Evolutionary conservation across 352 stramenopile genomes (phyloP).

Genomic region (Paralagenidium karlingii): DNA sequence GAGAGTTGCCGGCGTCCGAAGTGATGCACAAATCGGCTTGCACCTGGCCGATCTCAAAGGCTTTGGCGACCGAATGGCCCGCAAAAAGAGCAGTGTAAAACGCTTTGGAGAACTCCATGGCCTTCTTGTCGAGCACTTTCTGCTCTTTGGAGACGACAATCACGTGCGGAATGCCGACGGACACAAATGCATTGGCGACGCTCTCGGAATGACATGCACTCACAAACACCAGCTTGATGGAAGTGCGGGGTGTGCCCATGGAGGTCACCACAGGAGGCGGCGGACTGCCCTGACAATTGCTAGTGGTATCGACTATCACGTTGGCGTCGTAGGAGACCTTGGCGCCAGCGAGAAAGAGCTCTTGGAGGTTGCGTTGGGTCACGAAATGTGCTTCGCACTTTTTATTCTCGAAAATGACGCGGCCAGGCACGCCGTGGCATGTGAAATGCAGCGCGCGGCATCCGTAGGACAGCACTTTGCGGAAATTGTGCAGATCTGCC

Average conservation of each 20-base stretch:
- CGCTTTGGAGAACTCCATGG: constrained; percentile 79
- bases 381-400: constrained; percentile 77
- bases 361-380: constrained; percentile 62
- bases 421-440: constrained; percentile 54
- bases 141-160: constrained; percentile 79
- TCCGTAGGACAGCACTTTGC: constrained; percentile 66
- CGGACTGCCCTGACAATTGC: constrained; percentile 6
- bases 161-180: constrained; percentile 81
- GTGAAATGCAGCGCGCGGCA: constrained; percentile 72
- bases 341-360: constrained; percentile 54
- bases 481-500: constrained; percentile 67
- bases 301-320: not conserved
- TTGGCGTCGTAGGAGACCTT: constrained; percentile 6
- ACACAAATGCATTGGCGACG: constrained; percentile 80
- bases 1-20: constrained; percentile 24
- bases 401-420: constrained; percentile 73
- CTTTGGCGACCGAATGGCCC: constrained; percentile 52
- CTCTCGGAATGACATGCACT: constrained; percentile 84
- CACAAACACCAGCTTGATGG: constrained; percentile 79
- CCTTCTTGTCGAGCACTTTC: constrained; percentile 79
- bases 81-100: constrained; percentile 84
- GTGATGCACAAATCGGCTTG: constrained; percentile 56
- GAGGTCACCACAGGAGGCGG: constrained; percentile 8
- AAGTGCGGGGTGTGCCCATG: constrained; percentile 6
- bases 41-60: constrained; percentile 78